A percentile compares a stretch with the other conserved stretches of the same genome.
Conservation (phyloP, 495 filamentous ascomycete genomes). For the Coniosporium apollinis region DNA sequence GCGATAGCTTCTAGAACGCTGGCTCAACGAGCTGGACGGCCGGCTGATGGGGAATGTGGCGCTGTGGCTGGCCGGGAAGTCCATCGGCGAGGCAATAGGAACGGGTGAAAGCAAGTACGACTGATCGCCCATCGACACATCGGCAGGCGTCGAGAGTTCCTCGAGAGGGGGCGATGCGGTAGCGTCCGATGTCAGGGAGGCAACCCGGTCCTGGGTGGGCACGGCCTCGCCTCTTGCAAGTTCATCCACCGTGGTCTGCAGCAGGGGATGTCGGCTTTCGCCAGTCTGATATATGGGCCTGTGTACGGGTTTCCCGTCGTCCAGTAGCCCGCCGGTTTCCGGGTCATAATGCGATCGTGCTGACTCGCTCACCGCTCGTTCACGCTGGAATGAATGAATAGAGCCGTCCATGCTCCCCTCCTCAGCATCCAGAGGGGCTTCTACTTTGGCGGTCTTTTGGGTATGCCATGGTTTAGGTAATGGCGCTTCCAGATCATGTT, state of each 20-base stretch:
- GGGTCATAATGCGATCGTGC: conserved; percentile 1
- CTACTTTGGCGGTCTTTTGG: too few species aligned
- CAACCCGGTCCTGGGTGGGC: conserved; percentile 16
- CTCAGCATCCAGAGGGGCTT: too few species aligned
- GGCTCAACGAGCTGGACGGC: conserved; percentile 8
- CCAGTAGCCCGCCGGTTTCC: conserved; percentile 6
- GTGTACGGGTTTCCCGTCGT: conserved; percentile 3
- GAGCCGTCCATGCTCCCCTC: too few species aligned
- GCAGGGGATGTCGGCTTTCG: conserved; percentile 14
- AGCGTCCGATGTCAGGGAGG: conserved; percentile 43
- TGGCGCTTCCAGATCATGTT: conserved; percentile 18
- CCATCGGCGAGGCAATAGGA: conserved; percentile 26
- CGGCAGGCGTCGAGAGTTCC: conserved; percentile 36
- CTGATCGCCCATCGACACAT: conserved; percentile 29
- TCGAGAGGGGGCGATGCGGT: conserved; percentile 36
- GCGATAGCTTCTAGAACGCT: conserved; percentile 14
- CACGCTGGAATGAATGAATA: too few species aligned
- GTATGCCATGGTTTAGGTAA: conserved; percentile 15
- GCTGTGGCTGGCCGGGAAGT: conserved; percentile 30
- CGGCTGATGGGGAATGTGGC: conserved; percentile 28
- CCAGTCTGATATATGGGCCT: conserved; percentile 4
- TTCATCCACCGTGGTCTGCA: conserved; percentile 15
- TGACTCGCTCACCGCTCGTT: conserved; percentile 2
- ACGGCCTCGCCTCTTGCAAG: conserved; percentile 2
- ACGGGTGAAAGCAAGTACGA: conserved; percentile 37